Conservation (phyloP, 768 basidiomycete genomes). For the Amanita rimosa region DNA sequence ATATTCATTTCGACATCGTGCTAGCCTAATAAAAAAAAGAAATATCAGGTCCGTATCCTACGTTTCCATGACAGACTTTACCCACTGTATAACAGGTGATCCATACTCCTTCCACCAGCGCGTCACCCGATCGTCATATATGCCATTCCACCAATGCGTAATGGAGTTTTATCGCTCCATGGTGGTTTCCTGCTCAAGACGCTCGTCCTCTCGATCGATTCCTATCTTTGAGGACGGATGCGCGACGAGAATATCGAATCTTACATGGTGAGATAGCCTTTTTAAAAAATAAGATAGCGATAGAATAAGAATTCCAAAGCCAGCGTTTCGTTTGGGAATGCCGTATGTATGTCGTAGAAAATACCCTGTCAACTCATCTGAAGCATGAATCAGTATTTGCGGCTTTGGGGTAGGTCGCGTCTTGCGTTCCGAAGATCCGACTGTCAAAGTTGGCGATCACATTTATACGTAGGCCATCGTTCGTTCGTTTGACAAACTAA, state of each 20-base stretch:
- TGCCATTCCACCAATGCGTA: too few species aligned
- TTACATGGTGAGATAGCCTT: slow-evolving; percentile 7
- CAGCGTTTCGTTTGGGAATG: slow-evolving; percentile 11
- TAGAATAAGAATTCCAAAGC: slow-evolving; percentile 2
- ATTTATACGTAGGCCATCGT: slow-evolving; percentile 17
- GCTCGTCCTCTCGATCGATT: slow-evolving; percentile 33
- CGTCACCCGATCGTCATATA: too few species aligned
- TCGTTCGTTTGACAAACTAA: too few species aligned
- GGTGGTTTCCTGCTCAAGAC: slow-evolving; percentile 32
- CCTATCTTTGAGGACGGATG: slow-evolving; percentile 30
- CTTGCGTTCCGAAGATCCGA: slow-evolving; percentile 19
- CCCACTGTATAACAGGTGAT: too few species aligned
- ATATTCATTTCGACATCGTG: too few species aligned
- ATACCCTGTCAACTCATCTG: background rate
- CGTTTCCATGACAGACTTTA: too few species aligned
- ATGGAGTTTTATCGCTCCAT: slow-evolving; percentile 15
- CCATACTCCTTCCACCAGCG: too few species aligned
- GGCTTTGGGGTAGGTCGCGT: slow-evolving; percentile 25
- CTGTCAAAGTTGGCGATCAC: slow-evolving; percentile 18
- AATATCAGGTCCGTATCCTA: too few species aligned
- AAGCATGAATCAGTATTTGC: slow-evolving; percentile 10
- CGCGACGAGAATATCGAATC: slow-evolving; percentile 13
- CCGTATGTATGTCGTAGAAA: slow-evolving; percentile 14
- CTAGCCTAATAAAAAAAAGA: too few species aligned
- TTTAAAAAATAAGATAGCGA: background rate